Conservation (phyloP, 495 filamentous ascomycete species). For the Neurospora sp. region DNA sequence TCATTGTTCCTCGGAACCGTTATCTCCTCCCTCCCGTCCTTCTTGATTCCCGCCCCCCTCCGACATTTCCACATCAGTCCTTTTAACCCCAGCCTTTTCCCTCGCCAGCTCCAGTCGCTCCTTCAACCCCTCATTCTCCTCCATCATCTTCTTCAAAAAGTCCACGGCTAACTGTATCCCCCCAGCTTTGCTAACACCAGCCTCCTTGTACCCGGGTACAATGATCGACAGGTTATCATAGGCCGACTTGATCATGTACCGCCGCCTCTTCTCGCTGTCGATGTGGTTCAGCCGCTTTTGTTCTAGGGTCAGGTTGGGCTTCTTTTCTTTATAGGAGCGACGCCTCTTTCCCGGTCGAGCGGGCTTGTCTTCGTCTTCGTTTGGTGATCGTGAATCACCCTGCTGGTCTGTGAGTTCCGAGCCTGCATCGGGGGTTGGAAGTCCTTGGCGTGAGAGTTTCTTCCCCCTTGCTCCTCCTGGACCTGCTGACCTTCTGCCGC, state of each 20-base stretch:
- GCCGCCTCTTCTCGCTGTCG: constrained; percentile 75
- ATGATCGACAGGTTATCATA: constrained; percentile 63
- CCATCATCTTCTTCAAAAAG: constrained; percentile 62
- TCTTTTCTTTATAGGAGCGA: constrained; percentile 46
- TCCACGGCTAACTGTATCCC: constrained; percentile 60
- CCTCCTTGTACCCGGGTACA: constrained; percentile 58
- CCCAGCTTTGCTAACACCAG: constrained; percentile 71
- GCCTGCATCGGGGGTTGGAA: neutral
- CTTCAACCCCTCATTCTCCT: constrained; percentile 50
- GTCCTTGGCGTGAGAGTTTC: neutral
- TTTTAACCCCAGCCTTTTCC: neutral
- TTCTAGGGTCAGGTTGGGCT: constrained; percentile 55
- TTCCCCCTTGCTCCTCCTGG: neutral
- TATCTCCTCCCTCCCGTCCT: neutral
- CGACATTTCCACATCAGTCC: neutral
- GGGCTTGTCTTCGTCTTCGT: neutral
- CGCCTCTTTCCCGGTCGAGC: neutral
- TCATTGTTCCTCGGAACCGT: neutral
- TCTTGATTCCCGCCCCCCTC: neutral
- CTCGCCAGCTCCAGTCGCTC: constrained; percentile 26
- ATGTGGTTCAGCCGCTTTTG: constrained; percentile 87
- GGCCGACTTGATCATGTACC: constrained; percentile 65
- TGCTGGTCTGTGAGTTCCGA: neutral
- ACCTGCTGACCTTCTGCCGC: neutral
- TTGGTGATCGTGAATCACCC: neutral